Evolutionary conservation across 2,329 filamentous ascomycete species (phyloP).

Genomic region (Neopestalotiopsis clavispora): DNA sequence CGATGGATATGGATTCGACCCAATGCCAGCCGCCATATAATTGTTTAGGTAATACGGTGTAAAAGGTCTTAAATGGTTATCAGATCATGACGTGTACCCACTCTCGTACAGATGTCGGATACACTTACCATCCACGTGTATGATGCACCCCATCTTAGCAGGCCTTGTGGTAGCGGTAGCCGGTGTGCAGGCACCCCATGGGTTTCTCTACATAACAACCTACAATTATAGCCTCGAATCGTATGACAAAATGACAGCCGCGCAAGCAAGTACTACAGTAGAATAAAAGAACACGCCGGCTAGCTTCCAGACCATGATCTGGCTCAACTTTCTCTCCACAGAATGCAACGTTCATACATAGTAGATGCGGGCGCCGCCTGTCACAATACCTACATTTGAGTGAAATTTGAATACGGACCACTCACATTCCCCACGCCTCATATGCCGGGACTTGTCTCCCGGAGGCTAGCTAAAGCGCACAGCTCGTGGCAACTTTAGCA

Average conservation of each 20-base stretch:
- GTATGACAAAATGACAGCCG: background rate
- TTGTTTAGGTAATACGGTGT: too few species aligned
- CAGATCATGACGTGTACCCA: background rate
- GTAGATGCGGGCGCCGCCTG: background rate
- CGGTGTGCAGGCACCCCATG: background rate
- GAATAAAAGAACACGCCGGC: background rate
- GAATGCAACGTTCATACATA: background rate
- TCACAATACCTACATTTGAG: background rate
- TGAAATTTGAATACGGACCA: background rate
- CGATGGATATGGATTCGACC: too few species aligned
- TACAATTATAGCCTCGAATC: background rate
- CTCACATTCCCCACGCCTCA: background rate
- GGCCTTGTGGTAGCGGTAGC: background rate
- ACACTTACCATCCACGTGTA: background rate
- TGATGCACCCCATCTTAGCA: background rate
- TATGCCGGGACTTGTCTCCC: background rate
- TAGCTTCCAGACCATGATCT: background rate
- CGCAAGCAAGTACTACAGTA: background rate
- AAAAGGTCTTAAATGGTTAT: background rate
- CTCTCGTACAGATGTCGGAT: background rate
- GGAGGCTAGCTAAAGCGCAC: background rate
- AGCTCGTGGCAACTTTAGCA: background rate
- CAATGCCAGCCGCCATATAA: too few species aligned
- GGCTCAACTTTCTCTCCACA: background rate
- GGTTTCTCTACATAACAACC: background rate